Conservation (phyloP, 2,329 filamentous ascomycete genomes). For the Diaporthe nobilis region DNA sequence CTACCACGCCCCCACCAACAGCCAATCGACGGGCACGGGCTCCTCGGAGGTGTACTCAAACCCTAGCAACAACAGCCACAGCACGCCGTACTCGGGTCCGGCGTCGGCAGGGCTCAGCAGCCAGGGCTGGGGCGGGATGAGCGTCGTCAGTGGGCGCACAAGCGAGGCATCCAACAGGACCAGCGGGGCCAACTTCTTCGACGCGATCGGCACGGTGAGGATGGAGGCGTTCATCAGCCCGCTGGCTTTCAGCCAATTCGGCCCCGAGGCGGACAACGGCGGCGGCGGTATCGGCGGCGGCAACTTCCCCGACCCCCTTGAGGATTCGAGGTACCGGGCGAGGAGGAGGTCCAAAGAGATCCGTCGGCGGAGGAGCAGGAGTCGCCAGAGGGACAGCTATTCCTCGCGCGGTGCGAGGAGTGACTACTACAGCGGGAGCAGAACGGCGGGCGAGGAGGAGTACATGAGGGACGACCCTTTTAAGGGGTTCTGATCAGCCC, state of each 20-base stretch:
- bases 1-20: slow-evolving; percentile 65
- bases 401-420: slow-evolving; percentile 57
- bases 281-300: slow-evolving; percentile 25
- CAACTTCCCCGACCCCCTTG: slow-evolving; percentile 63
- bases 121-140: slow-evolving; percentile 42
- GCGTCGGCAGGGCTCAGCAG: slow-evolving; percentile 31
- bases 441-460: slow-evolving; percentile 67
- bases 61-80: slow-evolving; percentile 57
- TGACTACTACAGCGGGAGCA: slow-evolving; percentile 63
- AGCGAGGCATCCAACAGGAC: slow-evolving; percentile 68
- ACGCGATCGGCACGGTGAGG: slow-evolving; percentile 89
- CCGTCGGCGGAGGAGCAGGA: slow-evolving; percentile 64
- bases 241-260: slow-evolving; percentile 63
- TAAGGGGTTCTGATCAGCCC: slow-evolving; percentile 65
- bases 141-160: slow-evolving; percentile 58
- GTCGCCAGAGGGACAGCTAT: slow-evolving; percentile 67
- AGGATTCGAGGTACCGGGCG: slow-evolving; percentile 63
- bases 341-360: slow-evolving; percentile 70
- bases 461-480: slow-evolving; percentile 73
- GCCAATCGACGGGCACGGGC: slow-evolving; percentile 52
- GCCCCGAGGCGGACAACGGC: slow-evolving; percentile 49
- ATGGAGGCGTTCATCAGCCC: slow-evolving; percentile 97
- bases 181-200: slow-evolving; percentile 77
- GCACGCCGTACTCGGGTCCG: slow-evolving; percentile 41
- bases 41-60: slow-evolving; percentile 59